Base-by-base conservation (phyloP, 768 basidiomycete genomes). In the Tricholomella constricta region DNA sequence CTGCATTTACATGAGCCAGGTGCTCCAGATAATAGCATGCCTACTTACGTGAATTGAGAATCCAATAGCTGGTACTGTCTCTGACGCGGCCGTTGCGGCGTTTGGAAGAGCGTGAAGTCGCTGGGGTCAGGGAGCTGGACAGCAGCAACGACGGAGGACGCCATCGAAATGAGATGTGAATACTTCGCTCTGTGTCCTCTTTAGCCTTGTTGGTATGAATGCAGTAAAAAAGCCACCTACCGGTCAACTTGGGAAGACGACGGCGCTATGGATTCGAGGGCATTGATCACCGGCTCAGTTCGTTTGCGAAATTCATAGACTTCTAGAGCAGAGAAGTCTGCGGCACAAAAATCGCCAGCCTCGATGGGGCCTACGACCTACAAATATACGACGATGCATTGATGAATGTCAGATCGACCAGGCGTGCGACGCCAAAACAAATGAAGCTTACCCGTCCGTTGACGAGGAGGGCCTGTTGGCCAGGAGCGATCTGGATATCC, bases 341-440 rank as follows among this genome's bases (percentile, higher is more conserved):
- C 78, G 0, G 81, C 69, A 6, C 69, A 57, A 65, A 98, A 92
- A 14, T 81, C 79, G 3, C 75, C 78, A 2, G 69, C 59, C 10
- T 70, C 68, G 32, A 97, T 72, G 0, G 92, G 91, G 0, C 91
- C 91, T 23, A 98, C 72, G 46, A 96, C 69, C 94, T 96, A 59
- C 10, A 29, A 31, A 20, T 11, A 22, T 36, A 17, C 20, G 20
- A 31, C 23, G 17, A 2, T 29, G 11, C 26, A 47, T 52, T 38
- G 48, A 27, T 36, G 25, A 29, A 34, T 49, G 48, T 31, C 26
- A 48, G 23, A 46, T 52, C 23, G 44, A 20, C 32, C 6, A 53
- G n/a, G n/a, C n/a, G n/a, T n/a, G n/a, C n/a, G n/a, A n/a, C n/a
- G n/a, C n/a, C n/a, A 17, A 25, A 14, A 17, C n/a, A 7, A 27